These are phyloP conservation scores for Amborella trichopoda DNA, from an alignment of 164 flowering plant genomes.

Conservation along the genomic window DNA sequence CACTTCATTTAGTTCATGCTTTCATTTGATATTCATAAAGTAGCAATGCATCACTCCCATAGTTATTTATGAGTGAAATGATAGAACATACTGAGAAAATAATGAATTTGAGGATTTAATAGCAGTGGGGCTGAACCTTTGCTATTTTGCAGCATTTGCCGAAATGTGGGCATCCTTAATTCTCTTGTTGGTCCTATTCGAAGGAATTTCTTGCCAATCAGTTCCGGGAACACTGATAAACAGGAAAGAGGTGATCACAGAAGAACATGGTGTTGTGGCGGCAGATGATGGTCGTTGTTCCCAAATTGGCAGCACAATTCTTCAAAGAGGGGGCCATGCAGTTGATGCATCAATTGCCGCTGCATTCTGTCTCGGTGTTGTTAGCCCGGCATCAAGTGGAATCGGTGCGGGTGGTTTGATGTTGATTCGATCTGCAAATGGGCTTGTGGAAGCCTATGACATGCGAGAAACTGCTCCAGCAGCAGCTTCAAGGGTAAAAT, in stretches of 20 bases:
- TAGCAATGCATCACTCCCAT: too few species aligned
- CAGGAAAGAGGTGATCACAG: slow-evolving; percentile 22
- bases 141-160: too few species aligned
- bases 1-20: too few species aligned
- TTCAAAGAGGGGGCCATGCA: slow-evolving; percentile 49
- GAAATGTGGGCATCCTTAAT: too few species aligned
- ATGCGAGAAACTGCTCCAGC: slow-evolving; percentile 65
- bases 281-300: slow-evolving; percentile 57
- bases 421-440: slow-evolving; percentile 27
- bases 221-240: too few species aligned
- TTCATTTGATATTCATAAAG: too few species aligned
- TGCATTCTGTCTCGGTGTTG: slow-evolving; percentile 60
- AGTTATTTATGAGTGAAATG: too few species aligned
- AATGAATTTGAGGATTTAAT: too few species aligned
- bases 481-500: slow-evolving; percentile 33
- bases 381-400: slow-evolving; percentile 61
- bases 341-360: slow-evolving; percentile 57
- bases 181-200: too few species aligned
- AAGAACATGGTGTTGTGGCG: slow-evolving; percentile 36
- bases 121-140: too few species aligned
- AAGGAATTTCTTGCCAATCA: too few species aligned
- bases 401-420: slow-evolving; percentile 63
- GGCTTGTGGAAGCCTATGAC: slow-evolving; percentile 34
- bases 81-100: too few species aligned
- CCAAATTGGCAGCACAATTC: slow-evolving; percentile 33